These are phyloP conservation scores for Aspergillus jensenii DNA, from an alignment of 2,329 filamentous ascomycete species.

Conservation along the genomic window DNA sequence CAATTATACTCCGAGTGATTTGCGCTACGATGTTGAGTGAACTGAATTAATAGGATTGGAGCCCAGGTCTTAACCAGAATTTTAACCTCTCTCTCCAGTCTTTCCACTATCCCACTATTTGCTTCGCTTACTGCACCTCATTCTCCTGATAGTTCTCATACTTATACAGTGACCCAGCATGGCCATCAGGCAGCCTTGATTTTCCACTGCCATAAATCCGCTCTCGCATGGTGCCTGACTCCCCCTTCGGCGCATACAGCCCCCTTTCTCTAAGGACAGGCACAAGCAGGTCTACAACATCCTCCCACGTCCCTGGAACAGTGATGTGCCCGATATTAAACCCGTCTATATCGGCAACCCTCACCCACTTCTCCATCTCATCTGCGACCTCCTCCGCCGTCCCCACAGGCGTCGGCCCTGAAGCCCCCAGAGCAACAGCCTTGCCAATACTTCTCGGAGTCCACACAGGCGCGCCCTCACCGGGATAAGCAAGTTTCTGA, in stretches of 20 bases:
- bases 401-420: conserved; percentile 51
- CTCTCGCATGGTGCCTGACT: conserved; percentile 53
- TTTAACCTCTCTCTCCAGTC: no score
- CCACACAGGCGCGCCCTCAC: conserved; percentile 48
- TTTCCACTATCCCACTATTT: no score
- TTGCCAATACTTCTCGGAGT: conserved; percentile 49
- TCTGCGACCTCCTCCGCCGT: conserved; percentile 48
- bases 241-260: conserved; percentile 33
- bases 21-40: no score
- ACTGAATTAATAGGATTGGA: no score
- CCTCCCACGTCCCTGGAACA: conserved; percentile 54
- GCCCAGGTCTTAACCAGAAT: no score
- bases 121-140: no score
- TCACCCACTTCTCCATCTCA: conserved; percentile 49
- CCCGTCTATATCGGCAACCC: conserved; percentile 44
- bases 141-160: conserved; percentile 55
- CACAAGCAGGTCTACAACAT: conserved; percentile 51
- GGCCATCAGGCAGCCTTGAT: conserved; percentile 53
- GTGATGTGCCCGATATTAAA: conserved; percentile 50
- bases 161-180: conserved; percentile 59
- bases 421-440: conserved; percentile 49
- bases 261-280: conserved; percentile 48
- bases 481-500: conserved; percentile 32
- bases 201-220: conserved; percentile 62
- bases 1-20: no score